Evolutionary conservation across 345 rosid genomes (phyloP), one percentile per base, ranked within the genome.

Genomic region (Acer saccharum): DNA sequence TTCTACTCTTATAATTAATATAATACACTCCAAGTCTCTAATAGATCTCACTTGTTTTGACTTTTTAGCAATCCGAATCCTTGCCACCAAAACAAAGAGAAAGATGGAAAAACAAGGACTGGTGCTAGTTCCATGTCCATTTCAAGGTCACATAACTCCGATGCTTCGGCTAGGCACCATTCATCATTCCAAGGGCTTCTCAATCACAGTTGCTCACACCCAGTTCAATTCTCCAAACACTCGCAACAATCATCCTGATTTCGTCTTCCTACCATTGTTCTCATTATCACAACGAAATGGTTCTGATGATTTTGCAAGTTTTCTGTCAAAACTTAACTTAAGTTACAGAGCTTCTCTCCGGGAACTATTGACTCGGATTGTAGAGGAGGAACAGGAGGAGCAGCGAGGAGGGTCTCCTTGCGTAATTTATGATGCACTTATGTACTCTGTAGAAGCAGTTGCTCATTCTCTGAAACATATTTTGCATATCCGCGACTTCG

Each of bases 141-240:
- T 84, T 48, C 92, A 89, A 76, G 97, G 78, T 6, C 84, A 77
- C 69, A 68, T 73, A 35, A 77, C 2, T 64, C 84, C 84, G 1
- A 73, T 81, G 78, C 71, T 73, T 57, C 66, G 54, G 17, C 64
- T 77, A 11, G 84, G 46, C 16, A 9, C 46, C 46, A 29, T 71
- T 44, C 74, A 54, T 17, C 14, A 71, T 43, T 58, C 35, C 7
- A 60, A 41, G 48, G 66, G 75, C 10, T 72, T 72, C 32, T 72
- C 66, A 5, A 58, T 35, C n/a, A 57, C 35, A 2, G 50, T 72
- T 7, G 20, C 54, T 12, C 75, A 57, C 32, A 3, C 66, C 20
- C 50, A 46, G 39, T 72, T 58, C 50, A 39, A 39, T 58, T n/a
- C 11, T 7, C 52, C 75, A 7, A 12, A 12, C 14, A 8, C 54